A percentile compares a stretch with the other conserved stretches of the same genome.
Conservation (phyloP, 1,139 yeast species). For the Sugiyamaella sp. region DNA sequence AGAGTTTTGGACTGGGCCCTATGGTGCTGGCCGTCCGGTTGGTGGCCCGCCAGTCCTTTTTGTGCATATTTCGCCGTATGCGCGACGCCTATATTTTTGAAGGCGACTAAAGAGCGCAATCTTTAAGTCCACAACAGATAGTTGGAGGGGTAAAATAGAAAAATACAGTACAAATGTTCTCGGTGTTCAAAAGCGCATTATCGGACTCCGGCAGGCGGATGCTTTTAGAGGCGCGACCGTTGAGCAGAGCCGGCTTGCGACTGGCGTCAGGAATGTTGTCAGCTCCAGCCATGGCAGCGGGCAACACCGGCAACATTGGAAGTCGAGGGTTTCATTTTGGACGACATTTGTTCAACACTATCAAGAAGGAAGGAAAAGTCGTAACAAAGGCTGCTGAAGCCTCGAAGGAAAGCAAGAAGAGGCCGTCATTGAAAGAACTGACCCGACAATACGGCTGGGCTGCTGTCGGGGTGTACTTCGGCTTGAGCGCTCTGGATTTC, state of each 20-base stretch:
- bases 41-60: conserved; percentile 7
- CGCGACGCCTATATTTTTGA: not conserved
- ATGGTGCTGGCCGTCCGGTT: no score
- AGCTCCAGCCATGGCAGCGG: not conserved
- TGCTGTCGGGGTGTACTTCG: conserved; percentile 83
- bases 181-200: conserved; percentile 6
- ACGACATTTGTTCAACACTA: conserved; percentile 4
- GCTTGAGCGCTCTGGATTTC: conserved; percentile 69
- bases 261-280: not conserved
- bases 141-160: not conserved
- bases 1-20: no score
- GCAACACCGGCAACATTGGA: not conserved
- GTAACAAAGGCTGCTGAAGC: not conserved
- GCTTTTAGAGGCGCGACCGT: not conserved
- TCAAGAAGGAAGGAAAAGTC: conserved; percentile 2
- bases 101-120: not conserved
- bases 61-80: not conserved
- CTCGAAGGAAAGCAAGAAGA: not conserved
- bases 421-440: conserved; percentile 56
- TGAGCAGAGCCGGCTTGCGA: not conserved
- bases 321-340: conserved; percentile 15
- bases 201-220: not conserved
- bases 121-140: not conserved
- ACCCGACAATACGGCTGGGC: conserved; percentile 89
- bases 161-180: no score